Evolutionary conservation across 2,329 filamentous ascomycete species (phyloP), one percentile per base, ranked within the genome.

Genomic region (Aspergillus sp.): DNA sequence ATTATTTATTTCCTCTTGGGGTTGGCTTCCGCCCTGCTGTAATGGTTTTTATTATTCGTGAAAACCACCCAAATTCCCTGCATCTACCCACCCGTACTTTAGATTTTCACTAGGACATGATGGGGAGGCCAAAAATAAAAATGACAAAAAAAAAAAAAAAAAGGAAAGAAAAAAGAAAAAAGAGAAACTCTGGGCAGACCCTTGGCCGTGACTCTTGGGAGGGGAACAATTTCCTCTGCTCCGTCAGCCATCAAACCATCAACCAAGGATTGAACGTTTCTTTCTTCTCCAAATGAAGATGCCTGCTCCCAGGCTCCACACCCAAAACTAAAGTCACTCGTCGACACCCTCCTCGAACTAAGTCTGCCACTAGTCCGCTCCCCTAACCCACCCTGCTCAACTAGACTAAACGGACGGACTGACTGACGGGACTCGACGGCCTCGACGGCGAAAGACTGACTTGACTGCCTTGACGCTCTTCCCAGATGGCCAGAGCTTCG

Each of bases 401-500:
- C 53, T 31, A 49, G 42, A 55, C 53, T 55, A 49, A 55, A 49
- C 26, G 18, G 49, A 36, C 36, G 46, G 26, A 36, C 32, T 36
- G 32, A 36, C 32, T 29, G 26, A 36, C 32, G 32, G 32, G 32
- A 36, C 36, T 42, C 14, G 36, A 42, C 36, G 14, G 36, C 36
- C 36, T 42, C 14, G 36, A 42, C 36, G 14, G 36, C 36, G 42
- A 45, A 22, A 14, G 31, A 52, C 32, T 52, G 49, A 56, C 49
- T 24, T 52, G 49, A 56, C 49, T 24, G 36, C 52, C 55, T 57
- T 24, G 49, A 26, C 14, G 18, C 11, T n/a, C 56, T 60, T 54
- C 55, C 45, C 32, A 46, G 54, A 65, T 67, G 65, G 63, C 61
- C 65, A 65, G 65, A 67, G 65, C 65, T 67, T 63, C 63, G 59